Conservation (phyloP, 2,329 filamentous ascomycete species). For the Talaromyces atroroseus region DNA sequence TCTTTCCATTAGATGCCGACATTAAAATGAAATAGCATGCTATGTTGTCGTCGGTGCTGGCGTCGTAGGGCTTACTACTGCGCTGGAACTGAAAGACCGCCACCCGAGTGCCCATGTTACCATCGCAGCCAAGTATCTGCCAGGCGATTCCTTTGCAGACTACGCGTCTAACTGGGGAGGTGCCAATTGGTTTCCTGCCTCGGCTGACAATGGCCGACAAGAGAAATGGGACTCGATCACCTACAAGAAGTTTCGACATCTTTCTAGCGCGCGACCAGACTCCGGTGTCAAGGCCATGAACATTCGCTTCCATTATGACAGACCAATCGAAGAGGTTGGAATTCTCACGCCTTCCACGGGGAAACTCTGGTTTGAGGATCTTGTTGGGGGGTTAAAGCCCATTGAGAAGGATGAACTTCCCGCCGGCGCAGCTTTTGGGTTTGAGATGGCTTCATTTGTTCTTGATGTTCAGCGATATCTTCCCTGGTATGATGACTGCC, state of each 20-base stretch:
- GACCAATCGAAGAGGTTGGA: slow-evolving; percentile 8
- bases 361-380: slow-evolving; percentile 12
- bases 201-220: slow-evolving; percentile 10
- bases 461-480: slow-evolving; percentile 13
- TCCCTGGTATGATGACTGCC: slow-evolving; percentile 11
- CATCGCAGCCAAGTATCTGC: slow-evolving; percentile 12
- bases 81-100: slow-evolving; percentile 13
- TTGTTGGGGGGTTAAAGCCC: slow-evolving; percentile 12
- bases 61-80: slow-evolving; percentile 12
- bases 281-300: slow-evolving; percentile 11
- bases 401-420: slow-evolving; percentile 11
- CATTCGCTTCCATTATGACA: slow-evolving; percentile 12
- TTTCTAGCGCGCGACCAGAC: slow-evolving; percentile 7
- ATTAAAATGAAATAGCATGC: slow-evolving; percentile 8
- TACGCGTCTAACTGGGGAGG: slow-evolving; percentile 13
- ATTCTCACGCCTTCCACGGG: slow-evolving; percentile 9
- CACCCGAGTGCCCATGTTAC: slow-evolving; percentile 9
- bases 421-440: slow-evolving; percentile 9
- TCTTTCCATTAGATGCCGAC: not conserved
- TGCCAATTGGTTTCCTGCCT: slow-evolving; percentile 13
- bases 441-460: slow-evolving; percentile 13
- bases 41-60: slow-evolving; percentile 12
- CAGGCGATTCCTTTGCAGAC: slow-evolving; percentile 11
- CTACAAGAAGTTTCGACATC: slow-evolving; percentile 11
- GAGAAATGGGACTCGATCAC: slow-evolving; percentile 13